Conservation (phyloP, 2,329 filamentous ascomycete genomes). For the Lasiodiplodia sp. region DNA sequence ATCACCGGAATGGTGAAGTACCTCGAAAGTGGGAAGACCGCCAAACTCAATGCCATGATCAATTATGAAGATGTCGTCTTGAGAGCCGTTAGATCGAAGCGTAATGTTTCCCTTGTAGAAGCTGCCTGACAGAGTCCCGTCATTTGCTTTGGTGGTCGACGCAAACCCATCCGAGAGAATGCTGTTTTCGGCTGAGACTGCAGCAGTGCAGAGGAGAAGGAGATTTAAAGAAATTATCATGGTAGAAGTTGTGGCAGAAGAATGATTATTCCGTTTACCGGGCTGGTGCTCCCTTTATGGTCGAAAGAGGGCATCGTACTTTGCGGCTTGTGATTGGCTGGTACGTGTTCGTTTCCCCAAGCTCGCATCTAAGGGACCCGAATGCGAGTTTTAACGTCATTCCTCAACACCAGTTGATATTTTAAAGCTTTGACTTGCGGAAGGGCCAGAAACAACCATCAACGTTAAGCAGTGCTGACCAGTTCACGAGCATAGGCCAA, state of each 20-base stretch:
- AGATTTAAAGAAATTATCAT: not conserved
- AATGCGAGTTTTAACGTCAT: no score
- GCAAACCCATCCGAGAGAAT: not conserved
- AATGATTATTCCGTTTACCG: not conserved
- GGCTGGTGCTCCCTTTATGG: not conserved
- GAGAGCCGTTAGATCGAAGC: not conserved
- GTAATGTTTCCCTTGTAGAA: not conserved
- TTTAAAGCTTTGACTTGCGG: no score
- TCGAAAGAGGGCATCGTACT: not conserved
- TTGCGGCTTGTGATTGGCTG: not conserved
- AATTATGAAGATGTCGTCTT: constrained; percentile 25
- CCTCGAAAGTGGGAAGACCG: constrained; percentile 34
- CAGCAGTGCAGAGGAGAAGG: not conserved
- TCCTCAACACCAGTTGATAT: no score
- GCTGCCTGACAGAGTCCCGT: not conserved
- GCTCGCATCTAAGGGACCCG: not conserved
- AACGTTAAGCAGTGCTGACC: no score
- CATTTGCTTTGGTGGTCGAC: not conserved
- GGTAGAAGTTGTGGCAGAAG: not conserved
- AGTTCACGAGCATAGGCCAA: no score
- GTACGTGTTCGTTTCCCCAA: not conserved
- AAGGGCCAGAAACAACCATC: no score
- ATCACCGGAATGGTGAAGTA: constrained; percentile 32
- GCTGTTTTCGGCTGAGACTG: not conserved
- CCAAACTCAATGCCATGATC: constrained; percentile 34